Evolutionary conservation across 2,329 filamentous ascomycete species (phyloP).

Genomic region (Penicillium sclerotigenum): DNA sequence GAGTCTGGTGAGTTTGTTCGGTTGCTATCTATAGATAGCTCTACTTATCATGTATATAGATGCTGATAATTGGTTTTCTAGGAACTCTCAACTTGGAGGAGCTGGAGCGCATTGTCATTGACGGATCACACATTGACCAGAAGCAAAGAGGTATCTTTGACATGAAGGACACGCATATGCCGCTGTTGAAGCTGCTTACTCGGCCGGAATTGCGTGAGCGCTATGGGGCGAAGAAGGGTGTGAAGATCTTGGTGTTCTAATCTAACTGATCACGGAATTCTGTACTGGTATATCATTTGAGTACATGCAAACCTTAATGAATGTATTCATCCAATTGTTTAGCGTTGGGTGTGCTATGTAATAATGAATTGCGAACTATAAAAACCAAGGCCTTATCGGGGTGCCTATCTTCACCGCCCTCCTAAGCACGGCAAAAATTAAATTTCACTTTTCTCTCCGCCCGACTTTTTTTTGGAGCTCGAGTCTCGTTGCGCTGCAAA

Average conservation of each 20-base stretch:
- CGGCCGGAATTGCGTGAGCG: conserved; percentile 67
- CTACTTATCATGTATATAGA: not conserved
- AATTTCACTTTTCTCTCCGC: conserved; percentile 28
- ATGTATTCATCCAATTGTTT: not conserved
- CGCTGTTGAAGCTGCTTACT: conserved; percentile 71
- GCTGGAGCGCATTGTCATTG: conserved; percentile 77
- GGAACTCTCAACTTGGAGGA: conserved; percentile 68
- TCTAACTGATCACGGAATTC: not conserved
- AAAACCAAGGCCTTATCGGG: not conserved
- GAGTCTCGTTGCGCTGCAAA: conserved; percentile 3
- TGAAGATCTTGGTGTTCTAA: conserved; percentile 52
- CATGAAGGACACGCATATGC: conserved; percentile 88
- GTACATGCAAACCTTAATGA: not conserved
- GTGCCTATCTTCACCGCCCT: conserved; percentile 25
- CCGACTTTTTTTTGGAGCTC: conserved; percentile 24
- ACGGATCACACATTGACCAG: conserved; percentile 88
- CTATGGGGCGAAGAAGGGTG: conserved; percentile 57
- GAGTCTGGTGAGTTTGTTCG: conserved; percentile 63
- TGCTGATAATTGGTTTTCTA: conserved; percentile 26
- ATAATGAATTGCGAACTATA: not conserved
- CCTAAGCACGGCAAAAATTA: conserved; percentile 27
- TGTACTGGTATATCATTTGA: not conserved
- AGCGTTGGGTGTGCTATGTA: not conserved
- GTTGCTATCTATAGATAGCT: not conserved
- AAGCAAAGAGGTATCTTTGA: conserved; percentile 94